Percentiles rank a stretch among this genome's conserved stretches.
Evolutionary conservation across 345 rosid species (phyloP).

Genomic region (Citrus reticulata): DNA sequence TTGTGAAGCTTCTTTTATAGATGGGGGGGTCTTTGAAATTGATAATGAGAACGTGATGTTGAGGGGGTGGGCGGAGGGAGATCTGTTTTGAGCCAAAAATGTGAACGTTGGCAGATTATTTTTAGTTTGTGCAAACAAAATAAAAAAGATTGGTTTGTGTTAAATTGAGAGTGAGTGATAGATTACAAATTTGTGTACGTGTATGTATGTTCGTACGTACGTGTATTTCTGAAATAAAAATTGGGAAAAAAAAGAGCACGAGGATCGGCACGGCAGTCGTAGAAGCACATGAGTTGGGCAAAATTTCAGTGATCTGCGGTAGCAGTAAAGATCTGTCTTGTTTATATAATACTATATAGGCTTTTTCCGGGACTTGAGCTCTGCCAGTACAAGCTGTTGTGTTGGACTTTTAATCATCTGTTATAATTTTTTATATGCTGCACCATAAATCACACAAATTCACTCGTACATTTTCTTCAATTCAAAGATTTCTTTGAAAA

Average conservation of each 20-base stretch:
- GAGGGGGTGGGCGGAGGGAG: neutral
- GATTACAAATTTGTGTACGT: neutral
- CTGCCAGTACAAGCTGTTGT: neutral
- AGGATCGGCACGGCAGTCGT: conserved; percentile 19
- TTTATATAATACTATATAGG: neutral
- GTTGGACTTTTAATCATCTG: neutral
- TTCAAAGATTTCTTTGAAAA: neutral
- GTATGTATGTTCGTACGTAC: no score
- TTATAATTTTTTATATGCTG: neutral
- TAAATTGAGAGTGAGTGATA: neutral
- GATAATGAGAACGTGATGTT: neutral
- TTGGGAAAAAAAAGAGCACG: neutral
- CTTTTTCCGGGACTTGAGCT: conserved; percentile 21
- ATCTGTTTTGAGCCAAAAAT: neutral
- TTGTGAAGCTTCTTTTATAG: neutral
- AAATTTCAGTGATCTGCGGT: conserved; percentile 26
- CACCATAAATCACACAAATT: neutral
- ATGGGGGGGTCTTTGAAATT: neutral
- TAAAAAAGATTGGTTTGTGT: neutral
- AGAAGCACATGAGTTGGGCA: conserved; percentile 38
- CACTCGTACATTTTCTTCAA: neutral
- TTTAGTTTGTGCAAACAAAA: neutral
- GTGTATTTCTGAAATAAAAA: no score
- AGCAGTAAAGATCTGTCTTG: conserved; percentile 22
- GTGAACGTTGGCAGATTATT: neutral